Conservation (phyloP, 345 rosid genomes). For the Bretschneidera sinensis region DNA sequence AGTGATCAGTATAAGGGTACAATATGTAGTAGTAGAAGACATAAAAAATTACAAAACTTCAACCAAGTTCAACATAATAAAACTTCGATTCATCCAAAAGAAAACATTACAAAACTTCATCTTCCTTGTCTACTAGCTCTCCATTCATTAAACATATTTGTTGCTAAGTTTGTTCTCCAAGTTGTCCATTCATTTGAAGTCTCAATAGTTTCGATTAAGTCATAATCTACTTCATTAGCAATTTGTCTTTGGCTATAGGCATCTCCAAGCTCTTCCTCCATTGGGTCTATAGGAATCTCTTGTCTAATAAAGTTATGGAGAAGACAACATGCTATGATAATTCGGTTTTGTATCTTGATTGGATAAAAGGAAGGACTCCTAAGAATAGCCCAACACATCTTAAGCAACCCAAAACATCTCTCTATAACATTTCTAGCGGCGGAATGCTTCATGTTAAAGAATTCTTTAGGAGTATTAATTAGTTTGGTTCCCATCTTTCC, state of each 20-base stretch:
- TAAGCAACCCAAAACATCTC: neutral
- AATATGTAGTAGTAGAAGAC: too few relatives aligned
- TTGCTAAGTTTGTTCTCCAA: neutral
- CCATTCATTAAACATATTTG: neutral
- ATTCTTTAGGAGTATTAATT: too few relatives aligned
- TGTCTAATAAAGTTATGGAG: constrained; percentile 2
- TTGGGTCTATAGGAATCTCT: neutral
- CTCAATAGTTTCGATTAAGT: neutral
- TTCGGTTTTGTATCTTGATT: neutral
- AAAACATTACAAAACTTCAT: too few relatives aligned
- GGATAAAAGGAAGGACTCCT: neutral
- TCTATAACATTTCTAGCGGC: neutral
- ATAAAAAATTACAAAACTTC: too few relatives aligned
- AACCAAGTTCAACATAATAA: too few relatives aligned
- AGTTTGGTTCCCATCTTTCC: too few relatives aligned
- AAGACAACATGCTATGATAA: neutral
- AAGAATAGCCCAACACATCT: neutral
- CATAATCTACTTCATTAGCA: neutral
- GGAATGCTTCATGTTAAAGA: neutral
- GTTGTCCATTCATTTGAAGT: neutral
- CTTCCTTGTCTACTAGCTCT: too few relatives aligned
- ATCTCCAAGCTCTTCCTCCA: neutral
- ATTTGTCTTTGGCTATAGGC: too few relatives aligned
- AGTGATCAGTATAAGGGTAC: too few relatives aligned
- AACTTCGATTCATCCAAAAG: too few relatives aligned